phyloP scores from a whole-genome alignment of 768 basidiomycete species.

The Terana coerulea region DNA sequence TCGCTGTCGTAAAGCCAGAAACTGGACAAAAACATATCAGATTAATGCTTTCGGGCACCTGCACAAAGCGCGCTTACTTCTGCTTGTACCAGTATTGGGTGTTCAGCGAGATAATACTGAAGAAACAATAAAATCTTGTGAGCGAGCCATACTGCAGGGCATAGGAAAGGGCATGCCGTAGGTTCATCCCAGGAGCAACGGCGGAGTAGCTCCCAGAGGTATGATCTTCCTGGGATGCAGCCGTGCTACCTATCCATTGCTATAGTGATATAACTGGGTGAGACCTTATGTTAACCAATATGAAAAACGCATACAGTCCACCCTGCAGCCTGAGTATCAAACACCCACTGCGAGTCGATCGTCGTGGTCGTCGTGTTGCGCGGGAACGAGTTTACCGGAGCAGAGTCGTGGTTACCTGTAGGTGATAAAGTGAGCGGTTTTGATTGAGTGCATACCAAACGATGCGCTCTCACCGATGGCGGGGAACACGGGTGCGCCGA shows the following conservation, averaged over 20 bases:
- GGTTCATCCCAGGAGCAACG: slow-evolving; percentile 43
- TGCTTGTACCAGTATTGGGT: slow-evolving; percentile 60
- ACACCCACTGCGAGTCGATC: slow-evolving; percentile 49
- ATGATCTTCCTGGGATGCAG: slow-evolving; percentile 41
- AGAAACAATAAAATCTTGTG: neutral
- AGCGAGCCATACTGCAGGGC: too few relatives aligned
- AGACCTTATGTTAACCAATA: neutral
- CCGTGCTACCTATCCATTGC: slow-evolving; percentile 44
- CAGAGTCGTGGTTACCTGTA: slow-evolving; percentile 46
- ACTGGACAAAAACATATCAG: slow-evolving; percentile 29
- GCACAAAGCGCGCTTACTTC: slow-evolving; percentile 34
- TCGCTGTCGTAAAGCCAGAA: slow-evolving; percentile 62
- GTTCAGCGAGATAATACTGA: slow-evolving; percentile 58
- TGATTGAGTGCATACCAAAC: too few relatives aligned
- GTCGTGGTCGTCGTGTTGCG: slow-evolving; percentile 37
- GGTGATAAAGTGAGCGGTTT: too few relatives aligned
- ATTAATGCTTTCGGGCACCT: too few relatives aligned
- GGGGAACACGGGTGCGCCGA: slow-evolving; percentile 43
- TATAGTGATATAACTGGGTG: slow-evolving; percentile 18
- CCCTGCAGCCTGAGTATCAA: slow-evolving; percentile 44
- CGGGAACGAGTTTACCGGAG: slow-evolving; percentile 58
- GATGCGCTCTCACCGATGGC: slow-evolving; percentile 42
- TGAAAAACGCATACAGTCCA: slow-evolving; percentile 39
- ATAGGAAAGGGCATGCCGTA: slow-evolving; percentile 33
- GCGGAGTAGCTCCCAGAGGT: slow-evolving; percentile 53